Evolutionary conservation across 805 yeast species (phyloP).

Genomic region (Starmerella potacharoeniae): DNA sequence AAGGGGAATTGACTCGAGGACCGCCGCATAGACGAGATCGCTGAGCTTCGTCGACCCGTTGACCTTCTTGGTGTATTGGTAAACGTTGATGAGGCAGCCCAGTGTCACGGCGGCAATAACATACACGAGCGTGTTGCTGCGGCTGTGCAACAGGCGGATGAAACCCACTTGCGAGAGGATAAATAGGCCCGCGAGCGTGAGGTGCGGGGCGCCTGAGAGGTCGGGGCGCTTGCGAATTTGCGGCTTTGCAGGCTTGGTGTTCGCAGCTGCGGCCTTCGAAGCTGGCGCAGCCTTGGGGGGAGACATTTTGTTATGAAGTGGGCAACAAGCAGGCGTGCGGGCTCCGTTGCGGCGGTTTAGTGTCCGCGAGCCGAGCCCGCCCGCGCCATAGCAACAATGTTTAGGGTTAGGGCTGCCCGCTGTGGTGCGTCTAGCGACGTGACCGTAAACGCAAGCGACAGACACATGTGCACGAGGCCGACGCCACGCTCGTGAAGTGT

Average conservation of each 20-base stretch:
- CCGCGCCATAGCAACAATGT: neutral
- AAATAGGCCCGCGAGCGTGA: neutral
- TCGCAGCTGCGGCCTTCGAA: too few relatives aligned
- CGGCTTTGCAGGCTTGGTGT: neutral
- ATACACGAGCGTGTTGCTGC: constrained; percentile 1
- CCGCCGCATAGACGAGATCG: neutral
- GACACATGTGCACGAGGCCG: neutral
- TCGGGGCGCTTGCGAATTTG: neutral
- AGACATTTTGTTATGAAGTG: neutral
- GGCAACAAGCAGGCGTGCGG: too few relatives aligned
- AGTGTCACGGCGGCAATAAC: neutral
- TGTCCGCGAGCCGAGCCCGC: neutral
- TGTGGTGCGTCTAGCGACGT: neutral
- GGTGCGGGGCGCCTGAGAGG: neutral
- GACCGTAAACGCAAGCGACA: neutral
- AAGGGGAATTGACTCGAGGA: neutral
- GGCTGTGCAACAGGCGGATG: neutral
- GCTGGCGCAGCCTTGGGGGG: neutral
- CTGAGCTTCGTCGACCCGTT: neutral
- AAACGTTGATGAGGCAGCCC: neutral
- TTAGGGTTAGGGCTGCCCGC: neutral
- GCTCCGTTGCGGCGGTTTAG: too few relatives aligned
- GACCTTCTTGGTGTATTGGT: neutral
- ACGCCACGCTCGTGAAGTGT: too few relatives aligned
- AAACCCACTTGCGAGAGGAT: neutral